Evolutionary conservation across 768 basidiomycete genomes (phyloP).

Genomic region (Chalciporus piperatus): DNA sequence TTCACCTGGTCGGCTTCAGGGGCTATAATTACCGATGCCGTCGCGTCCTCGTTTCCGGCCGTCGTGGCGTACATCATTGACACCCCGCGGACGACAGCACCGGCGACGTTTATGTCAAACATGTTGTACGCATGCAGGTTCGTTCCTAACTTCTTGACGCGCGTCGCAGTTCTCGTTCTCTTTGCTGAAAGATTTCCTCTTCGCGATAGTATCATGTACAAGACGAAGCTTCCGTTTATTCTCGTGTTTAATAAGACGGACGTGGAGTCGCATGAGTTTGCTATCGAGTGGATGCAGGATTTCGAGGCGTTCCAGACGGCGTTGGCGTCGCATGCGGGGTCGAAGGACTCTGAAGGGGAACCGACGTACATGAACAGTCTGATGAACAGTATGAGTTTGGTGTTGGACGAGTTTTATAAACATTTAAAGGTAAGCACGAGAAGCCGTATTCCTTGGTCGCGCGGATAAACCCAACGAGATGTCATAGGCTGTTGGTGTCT

Average conservation of each 20-base stretch:
- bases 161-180: not conserved
- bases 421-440: constrained; percentile 70
- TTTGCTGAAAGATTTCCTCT: not conserved
- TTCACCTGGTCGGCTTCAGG: constrained; percentile 99
- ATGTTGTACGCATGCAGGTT: constrained; percentile 99
- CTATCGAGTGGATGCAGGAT: constrained; percentile 97
- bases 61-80: constrained; percentile 97
- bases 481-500: constrained; percentile 87
- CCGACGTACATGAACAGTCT: constrained; percentile 97
- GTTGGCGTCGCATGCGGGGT: constrained; percentile 65
- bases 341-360: constrained; percentile 78
- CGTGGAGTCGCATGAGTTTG: constrained; percentile 85
- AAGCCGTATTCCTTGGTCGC: not conserved
- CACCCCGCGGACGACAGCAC: constrained; percentile 90
- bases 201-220: constrained; percentile 81
- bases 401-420: constrained; percentile 97
- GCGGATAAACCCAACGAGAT: not conserved
- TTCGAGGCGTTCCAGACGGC: constrained; percentile 95
- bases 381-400: constrained; percentile 99
- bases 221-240: constrained; percentile 95
- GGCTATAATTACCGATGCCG: constrained; percentile 95
- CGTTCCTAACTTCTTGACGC: constrained; percentile 1
- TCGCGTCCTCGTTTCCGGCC: constrained; percentile 90
- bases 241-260: constrained; percentile 99
- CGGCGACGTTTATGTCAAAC: constrained; percentile 99